Percentiles rank a stretch among this genome's conserved stretches.
phyloP scores from a whole-genome alignment of 495 filamentous ascomycete species.

The Durotheca rogersii region DNA sequence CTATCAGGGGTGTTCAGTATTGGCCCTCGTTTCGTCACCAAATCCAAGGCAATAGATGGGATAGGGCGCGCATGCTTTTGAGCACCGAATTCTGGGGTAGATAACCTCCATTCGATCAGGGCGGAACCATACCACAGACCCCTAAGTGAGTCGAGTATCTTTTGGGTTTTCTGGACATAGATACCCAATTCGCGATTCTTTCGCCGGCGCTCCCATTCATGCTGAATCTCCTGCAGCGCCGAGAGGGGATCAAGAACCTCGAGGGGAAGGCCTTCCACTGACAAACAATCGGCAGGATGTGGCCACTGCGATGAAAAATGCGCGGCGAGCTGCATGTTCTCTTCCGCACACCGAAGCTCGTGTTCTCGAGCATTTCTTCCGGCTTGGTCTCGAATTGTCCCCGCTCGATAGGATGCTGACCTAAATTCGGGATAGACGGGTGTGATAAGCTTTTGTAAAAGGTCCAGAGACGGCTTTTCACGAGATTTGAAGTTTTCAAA shows the following conservation, averaged over 20 bases:
- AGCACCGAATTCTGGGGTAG: constrained; percentile 1
- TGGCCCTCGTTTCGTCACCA: constrained; percentile 8
- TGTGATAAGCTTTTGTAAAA: constrained; percentile 27
- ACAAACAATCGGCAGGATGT: constrained; percentile 20
- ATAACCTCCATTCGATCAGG: not conserved
- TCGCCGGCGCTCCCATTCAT: constrained; percentile 52
- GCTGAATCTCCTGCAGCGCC: constrained; percentile 42
- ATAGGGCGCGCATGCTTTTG: constrained; percentile 1
- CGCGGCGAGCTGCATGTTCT: constrained; percentile 31
- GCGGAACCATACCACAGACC: not conserved
- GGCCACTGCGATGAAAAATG: constrained; percentile 41
- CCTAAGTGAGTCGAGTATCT: constrained; percentile 33
- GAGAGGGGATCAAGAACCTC: constrained; percentile 35
- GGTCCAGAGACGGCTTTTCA: constrained; percentile 30
- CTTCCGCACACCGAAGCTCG: constrained; percentile 25
- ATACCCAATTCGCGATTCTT: constrained; percentile 47
- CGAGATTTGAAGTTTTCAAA: constrained; percentile 38
- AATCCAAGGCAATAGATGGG: constrained; percentile 7
- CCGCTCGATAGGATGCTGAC: not conserved
- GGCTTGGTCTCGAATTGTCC: not conserved
- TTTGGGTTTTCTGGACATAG: constrained; percentile 46
- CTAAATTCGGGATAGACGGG: constrained; percentile 12
- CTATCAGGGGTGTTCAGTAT: not conserved
- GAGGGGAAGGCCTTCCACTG: constrained; percentile 1
- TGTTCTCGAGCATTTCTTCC: constrained; percentile 31